These are phyloP conservation scores for Fragaria iinumae DNA, from an alignment of 306 rosid species.

Conservation along the genomic window DNA sequence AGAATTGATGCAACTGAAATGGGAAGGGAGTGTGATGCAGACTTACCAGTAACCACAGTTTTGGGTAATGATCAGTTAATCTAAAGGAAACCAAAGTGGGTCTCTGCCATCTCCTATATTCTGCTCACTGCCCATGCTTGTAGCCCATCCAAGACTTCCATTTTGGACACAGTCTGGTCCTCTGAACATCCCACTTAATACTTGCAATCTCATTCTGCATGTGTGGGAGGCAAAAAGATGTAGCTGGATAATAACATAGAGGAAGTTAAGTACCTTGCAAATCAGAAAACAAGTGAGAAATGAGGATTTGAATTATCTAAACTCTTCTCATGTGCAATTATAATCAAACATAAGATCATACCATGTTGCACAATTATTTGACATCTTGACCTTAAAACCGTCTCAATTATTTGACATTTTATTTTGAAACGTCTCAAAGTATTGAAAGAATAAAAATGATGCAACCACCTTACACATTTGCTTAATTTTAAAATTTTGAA, in stretches of 20 bases:
- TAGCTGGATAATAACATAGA: not conserved
- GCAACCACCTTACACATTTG: not conserved
- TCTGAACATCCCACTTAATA: not conserved
- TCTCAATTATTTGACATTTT: not conserved
- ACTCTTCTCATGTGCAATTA: not conserved
- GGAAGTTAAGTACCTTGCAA: not conserved
- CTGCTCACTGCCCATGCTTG: not conserved
- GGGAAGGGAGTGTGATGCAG: not conserved
- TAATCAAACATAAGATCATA: not conserved
- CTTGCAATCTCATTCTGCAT: conserved; percentile 1
- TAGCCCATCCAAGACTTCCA: not conserved
- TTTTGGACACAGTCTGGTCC: not conserved
- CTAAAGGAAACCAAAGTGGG: conserved; percentile 11
- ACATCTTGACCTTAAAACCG: too few relatives aligned
- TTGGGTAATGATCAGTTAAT: not conserved
- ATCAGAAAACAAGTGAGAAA: not conserved
- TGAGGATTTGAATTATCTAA: not conserved
- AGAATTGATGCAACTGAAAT: not conserved
- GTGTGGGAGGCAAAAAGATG: not conserved
- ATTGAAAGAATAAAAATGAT: not conserved
- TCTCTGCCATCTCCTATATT: not conserved
- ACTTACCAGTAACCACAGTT: not conserved
- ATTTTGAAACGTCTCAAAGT: too few relatives aligned
- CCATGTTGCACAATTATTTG: not conserved
- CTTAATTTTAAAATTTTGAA: too few relatives aligned